Conservation (phyloP, 1,284 basidiomycete species). For the Inonotus hispidus region DNA sequence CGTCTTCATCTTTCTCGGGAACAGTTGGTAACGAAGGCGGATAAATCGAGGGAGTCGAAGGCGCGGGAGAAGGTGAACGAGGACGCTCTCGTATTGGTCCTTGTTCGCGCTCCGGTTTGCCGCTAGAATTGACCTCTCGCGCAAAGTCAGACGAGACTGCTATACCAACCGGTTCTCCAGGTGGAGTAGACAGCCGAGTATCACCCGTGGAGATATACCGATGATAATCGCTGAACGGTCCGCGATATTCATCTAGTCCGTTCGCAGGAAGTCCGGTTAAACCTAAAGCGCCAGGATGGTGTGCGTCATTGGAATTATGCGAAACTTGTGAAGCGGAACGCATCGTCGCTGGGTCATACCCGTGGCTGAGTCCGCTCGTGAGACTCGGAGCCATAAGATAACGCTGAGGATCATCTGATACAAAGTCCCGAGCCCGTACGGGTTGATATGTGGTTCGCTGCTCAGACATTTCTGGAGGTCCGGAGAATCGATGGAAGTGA, state of each 20-base stretch:
- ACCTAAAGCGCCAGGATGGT: slow-evolving; percentile 15
- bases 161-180: slow-evolving; percentile 9
- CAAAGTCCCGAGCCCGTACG: neutral
- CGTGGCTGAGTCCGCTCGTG: slow-evolving; percentile 13
- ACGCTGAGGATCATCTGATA: slow-evolving; percentile 15
- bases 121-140: neutral
- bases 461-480: slow-evolving; percentile 3
- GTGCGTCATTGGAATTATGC: neutral
- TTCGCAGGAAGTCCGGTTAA: slow-evolving; percentile 25
- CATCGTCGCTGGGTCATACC: neutral
- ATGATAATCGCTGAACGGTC: slow-evolving; percentile 22
- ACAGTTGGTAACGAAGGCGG: slow-evolving; percentile 42
- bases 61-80: slow-evolving; percentile 28
- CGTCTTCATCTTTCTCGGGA: slow-evolving; percentile 25
- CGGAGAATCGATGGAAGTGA: slow-evolving; percentile 4
- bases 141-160: slow-evolving; percentile 19
- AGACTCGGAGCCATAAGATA: slow-evolving; percentile 17
- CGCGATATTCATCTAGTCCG: slow-evolving; percentile 17
- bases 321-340: slow-evolving; percentile 1
- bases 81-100: slow-evolving; percentile 8
- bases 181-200: slow-evolving; percentile 6
- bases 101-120: neutral
- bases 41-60: slow-evolving; percentile 56
- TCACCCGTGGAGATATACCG: slow-evolving; percentile 19
- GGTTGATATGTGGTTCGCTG: slow-evolving; percentile 14